Conservation (phyloP, 371 early-diverging fungal genomes). For the Mortierella sp. region DNA sequence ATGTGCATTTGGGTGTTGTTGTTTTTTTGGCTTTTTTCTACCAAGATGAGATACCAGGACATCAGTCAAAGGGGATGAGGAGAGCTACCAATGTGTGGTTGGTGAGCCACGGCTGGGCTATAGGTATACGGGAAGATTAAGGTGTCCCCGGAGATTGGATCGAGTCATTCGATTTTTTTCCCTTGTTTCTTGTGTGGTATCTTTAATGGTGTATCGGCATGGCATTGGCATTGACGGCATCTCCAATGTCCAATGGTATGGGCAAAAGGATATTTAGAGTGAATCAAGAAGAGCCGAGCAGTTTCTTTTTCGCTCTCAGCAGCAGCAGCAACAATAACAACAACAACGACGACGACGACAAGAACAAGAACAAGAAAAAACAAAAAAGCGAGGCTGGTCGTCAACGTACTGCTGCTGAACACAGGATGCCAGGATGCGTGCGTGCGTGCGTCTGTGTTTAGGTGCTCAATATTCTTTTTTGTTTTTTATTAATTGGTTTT, state of each 20-base stretch:
- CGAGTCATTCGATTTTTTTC: not conserved
- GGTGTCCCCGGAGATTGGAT: not conserved
- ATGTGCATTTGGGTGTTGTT: not conserved
- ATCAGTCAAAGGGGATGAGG: not conserved
- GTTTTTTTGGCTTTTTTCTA: not conserved
- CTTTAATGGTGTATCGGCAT: not conserved
- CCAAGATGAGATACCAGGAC: slow-evolving; percentile 3
- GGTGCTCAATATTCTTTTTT: not conserved
- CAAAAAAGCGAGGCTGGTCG: not conserved
- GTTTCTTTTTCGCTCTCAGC: not conserved
- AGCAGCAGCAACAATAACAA: not conserved
- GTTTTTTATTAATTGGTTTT: slow-evolving; percentile 1
- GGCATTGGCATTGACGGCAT: not conserved
- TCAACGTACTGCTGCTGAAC: not conserved
- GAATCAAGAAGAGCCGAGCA: not conserved
- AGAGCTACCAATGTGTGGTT: not conserved
- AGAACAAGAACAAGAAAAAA: not conserved
- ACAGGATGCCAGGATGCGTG: not conserved
- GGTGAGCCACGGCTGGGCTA: not conserved
- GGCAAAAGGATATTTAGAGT: not conserved
- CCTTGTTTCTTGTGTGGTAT: not conserved
- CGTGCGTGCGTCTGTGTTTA: slow-evolving; percentile 1
- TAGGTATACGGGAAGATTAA: not conserved
- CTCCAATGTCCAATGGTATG: not conserved
- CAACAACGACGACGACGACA: not conserved